These are phyloP conservation scores for Cylindricascospora bacillispora DNA, from an alignment of 1,139 yeast species.

Conservation along the genomic window DNA sequence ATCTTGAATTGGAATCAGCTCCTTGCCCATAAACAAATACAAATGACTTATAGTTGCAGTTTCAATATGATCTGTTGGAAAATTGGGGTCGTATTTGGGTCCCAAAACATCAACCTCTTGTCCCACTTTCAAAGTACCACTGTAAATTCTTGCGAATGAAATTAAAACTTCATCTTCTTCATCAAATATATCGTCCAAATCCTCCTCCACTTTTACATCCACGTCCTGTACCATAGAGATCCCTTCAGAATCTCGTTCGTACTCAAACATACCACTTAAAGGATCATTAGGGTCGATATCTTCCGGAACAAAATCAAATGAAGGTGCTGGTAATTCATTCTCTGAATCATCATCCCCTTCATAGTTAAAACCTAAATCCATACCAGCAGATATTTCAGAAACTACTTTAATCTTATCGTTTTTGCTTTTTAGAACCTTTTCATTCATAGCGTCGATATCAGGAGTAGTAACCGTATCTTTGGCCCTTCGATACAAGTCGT, in stretches of 20 bases:
- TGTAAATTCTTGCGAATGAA: slow-evolving; percentile 80
- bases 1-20: slow-evolving; percentile 56
- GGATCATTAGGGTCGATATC: slow-evolving; percentile 26
- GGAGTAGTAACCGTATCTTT: slow-evolving; percentile 21
- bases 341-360: slow-evolving; percentile 9
- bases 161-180: slow-evolving; percentile 51
- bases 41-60: slow-evolving; percentile 49
- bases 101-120: slow-evolving; percentile 66
- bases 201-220: slow-evolving; percentile 24
- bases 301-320: slow-evolving; percentile 17
- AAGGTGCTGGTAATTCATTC: slow-evolving; percentile 6
- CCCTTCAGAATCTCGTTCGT: slow-evolving; percentile 27
- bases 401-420: slow-evolving; percentile 13
- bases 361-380: slow-evolving; percentile 15
- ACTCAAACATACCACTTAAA: slow-evolving; percentile 23
- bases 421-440: slow-evolving; percentile 4
- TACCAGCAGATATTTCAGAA: slow-evolving; percentile 16
- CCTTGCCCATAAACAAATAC: slow-evolving; percentile 86
- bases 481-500: slow-evolving; percentile 17
- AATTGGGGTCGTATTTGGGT: slow-evolving; percentile 71
- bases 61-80: slow-evolving; percentile 48
- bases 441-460: slow-evolving; percentile 10
- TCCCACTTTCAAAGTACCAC: slow-evolving; percentile 70
- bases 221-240: slow-evolving; percentile 17
- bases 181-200: slow-evolving; percentile 35